Evolutionary conservation across 345 rosid genomes (phyloP).

Genomic region (Diplotaxis tenuifolia): DNA sequence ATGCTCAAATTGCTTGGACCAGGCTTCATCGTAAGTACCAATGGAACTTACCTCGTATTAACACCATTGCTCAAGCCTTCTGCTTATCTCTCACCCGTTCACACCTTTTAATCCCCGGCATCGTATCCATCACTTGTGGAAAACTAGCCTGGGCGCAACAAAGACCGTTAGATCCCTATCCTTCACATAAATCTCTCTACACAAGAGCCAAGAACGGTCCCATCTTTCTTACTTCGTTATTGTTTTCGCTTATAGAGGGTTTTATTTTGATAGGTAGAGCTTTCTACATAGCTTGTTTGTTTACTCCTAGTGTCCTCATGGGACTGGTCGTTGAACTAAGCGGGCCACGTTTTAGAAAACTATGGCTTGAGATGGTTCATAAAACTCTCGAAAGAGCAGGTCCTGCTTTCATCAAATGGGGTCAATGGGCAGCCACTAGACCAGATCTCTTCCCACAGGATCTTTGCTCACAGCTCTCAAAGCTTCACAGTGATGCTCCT

Average conservation of each 20-base stretch:
- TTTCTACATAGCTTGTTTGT: conserved; percentile 62
- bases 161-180: conserved; percentile 41
- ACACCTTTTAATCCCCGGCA: conserved; percentile 55
- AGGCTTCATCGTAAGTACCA: conserved; percentile 50
- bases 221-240: conserved; percentile 53
- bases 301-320: conserved; percentile 74
- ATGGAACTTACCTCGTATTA: conserved; percentile 43
- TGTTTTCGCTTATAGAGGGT: conserved; percentile 58
- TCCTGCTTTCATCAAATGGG: conserved; percentile 99
- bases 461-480: conserved; percentile 84
- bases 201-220: conserved; percentile 76
- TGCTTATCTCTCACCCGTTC: conserved; percentile 79
- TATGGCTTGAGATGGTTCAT: conserved; percentile 75
- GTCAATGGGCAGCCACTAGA: conserved; percentile 99
- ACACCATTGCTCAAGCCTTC: conserved; percentile 76
- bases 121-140: conserved; percentile 58
- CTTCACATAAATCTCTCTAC: conserved; percentile 55
- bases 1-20: conserved; percentile 64
- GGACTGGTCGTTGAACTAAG: conserved; percentile 67
- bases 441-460: conserved; percentile 96
- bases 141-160: conserved; percentile 48
- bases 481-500: conserved; percentile 89
- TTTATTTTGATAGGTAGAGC: conserved; percentile 66
- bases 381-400: conserved; percentile 83
- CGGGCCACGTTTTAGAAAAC: conserved; percentile 65